Percentiles rank a stretch among this genome's conserved stretches.
Evolutionary conservation across 1,284 basidiomycete species (phyloP).

Genomic region (Sporisorium graminicola): DNA sequence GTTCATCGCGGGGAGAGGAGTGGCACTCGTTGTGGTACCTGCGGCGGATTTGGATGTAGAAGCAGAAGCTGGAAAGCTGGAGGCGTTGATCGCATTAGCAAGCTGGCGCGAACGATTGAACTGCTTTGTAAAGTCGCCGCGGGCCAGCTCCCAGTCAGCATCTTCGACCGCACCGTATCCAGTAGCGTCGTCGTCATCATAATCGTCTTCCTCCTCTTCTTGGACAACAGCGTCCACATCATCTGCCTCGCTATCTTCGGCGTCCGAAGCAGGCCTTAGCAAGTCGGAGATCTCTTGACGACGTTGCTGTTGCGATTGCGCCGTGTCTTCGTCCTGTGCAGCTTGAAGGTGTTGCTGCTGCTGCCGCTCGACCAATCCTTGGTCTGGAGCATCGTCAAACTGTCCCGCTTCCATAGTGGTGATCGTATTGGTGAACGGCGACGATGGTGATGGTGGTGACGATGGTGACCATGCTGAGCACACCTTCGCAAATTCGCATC

Average conservation of each 20-base stretch:
- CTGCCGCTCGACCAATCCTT: background rate
- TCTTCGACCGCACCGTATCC: slow-evolving; percentile 63
- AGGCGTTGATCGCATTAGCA: slow-evolving; percentile 43
- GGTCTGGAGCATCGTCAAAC: slow-evolving; percentile 44
- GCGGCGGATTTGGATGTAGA: slow-evolving; percentile 14
- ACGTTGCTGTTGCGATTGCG: slow-evolving; percentile 26
- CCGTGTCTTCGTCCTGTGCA: slow-evolving; percentile 32
- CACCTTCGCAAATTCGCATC: background rate
- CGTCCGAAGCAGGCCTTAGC: slow-evolving; percentile 36
- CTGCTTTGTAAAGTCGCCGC: slow-evolving; percentile 68
- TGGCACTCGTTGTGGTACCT: background rate
- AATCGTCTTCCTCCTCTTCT: slow-evolving; percentile 44
- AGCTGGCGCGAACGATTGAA: slow-evolving; percentile 67
- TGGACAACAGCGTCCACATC: background rate
- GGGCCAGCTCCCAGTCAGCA: slow-evolving; percentile 67
- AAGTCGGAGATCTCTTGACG: slow-evolving; percentile 44
- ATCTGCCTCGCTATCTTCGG: slow-evolving; percentile 35
- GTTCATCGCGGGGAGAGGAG: slow-evolving; percentile 57
- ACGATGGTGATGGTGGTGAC: background rate
- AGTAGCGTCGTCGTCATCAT: slow-evolving; percentile 37
- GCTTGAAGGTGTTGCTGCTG: slow-evolving; percentile 19
- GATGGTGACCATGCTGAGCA: too few species aligned
- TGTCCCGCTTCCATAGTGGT: slow-evolving; percentile 40
- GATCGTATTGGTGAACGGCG: background rate
- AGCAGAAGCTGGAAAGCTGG: slow-evolving; percentile 9